These are phyloP conservation scores for Closterium sp. DNA, from an alignment of 139 green algal species.

Conservation along the genomic window DNA sequence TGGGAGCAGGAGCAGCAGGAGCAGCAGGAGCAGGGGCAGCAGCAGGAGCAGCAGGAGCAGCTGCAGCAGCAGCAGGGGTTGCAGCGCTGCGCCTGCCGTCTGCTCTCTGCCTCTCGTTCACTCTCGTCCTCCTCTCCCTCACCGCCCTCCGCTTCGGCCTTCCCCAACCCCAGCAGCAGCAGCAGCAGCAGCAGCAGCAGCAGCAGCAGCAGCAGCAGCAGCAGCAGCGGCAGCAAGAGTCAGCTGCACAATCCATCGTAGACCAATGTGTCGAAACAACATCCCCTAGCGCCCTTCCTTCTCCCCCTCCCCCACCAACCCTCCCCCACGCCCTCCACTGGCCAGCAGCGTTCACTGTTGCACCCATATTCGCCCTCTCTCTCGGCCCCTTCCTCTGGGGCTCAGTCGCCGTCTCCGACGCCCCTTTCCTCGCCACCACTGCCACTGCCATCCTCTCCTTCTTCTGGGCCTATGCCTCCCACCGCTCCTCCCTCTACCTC, in stretches of 20 bases:
- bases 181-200: too few relatives aligned
- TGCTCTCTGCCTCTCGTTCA: neutral
- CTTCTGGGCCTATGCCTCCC: constrained; percentile 38
- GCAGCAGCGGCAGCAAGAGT: neutral
- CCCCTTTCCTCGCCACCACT: constrained; percentile 11
- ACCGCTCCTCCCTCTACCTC: neutral
- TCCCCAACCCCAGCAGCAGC: neutral
- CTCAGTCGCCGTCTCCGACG: constrained; percentile 34
- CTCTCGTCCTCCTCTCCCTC: neutral
- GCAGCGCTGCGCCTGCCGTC: neutral
- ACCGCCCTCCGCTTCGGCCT: neutral
- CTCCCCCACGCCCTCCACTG: neutral
- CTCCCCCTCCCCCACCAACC: neutral
- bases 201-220: neutral
- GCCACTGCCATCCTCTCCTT: constrained; percentile 8
- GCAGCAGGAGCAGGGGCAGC: neutral
- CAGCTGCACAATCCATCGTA: too few relatives aligned
- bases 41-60: neutral
- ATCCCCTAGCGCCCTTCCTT: too few relatives aligned
- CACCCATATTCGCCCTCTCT: neutral
- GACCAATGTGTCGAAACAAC: too few relatives aligned
- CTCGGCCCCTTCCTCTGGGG: constrained; percentile 16
- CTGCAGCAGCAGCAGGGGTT: neutral
- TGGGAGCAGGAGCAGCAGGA: neutral
- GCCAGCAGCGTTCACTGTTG: neutral